phyloP scores from a whole-genome alignment of 306 rosid species.

The Fagus crenata region DNA sequence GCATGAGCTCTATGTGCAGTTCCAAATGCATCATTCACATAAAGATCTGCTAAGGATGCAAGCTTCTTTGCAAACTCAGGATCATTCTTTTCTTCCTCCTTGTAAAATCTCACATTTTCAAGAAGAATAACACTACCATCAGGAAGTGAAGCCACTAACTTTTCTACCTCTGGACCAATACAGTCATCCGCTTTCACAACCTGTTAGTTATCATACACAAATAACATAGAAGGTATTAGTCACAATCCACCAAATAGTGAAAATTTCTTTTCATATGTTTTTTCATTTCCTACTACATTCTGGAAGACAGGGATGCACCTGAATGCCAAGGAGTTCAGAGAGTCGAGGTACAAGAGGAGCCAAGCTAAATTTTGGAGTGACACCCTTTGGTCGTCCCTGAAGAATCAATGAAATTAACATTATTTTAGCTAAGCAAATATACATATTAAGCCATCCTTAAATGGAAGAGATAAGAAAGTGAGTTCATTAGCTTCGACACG shows the following conservation, averaged over 20 bases:
- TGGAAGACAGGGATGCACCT: slow-evolving; percentile 43
- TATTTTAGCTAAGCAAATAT: slow-evolving; percentile 31
- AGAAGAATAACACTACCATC: slow-evolving; percentile 92
- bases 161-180: slow-evolving; percentile 92
- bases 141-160: slow-evolving; percentile 80
- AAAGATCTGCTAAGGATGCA: slow-evolving; percentile 86
- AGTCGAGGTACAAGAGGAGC: slow-evolving; percentile 96
- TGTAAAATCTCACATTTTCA: slow-evolving; percentile 96
- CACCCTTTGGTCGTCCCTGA: slow-evolving; percentile 99
- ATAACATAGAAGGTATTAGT: slow-evolving; percentile 18
- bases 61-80: slow-evolving; percentile 96
- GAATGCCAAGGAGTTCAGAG: slow-evolving; percentile 86
- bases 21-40: slow-evolving; percentile 96
- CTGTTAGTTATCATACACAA: slow-evolving; percentile 43
- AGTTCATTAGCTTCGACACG: neutral
- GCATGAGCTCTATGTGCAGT: slow-evolving; percentile 99
- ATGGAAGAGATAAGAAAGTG: neutral
- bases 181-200: slow-evolving; percentile 89
- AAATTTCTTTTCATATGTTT: neutral
- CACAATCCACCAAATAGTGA: slow-evolving; percentile 20
- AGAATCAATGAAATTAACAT: slow-evolving; percentile 31
- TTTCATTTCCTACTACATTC: neutral
- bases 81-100: slow-evolving; percentile 97
- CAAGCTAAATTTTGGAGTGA: slow-evolving; percentile 91
- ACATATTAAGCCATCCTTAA: neutral